Conservation (phyloP, 805 yeast species). For the Yamadazyma endophytica region DNA sequence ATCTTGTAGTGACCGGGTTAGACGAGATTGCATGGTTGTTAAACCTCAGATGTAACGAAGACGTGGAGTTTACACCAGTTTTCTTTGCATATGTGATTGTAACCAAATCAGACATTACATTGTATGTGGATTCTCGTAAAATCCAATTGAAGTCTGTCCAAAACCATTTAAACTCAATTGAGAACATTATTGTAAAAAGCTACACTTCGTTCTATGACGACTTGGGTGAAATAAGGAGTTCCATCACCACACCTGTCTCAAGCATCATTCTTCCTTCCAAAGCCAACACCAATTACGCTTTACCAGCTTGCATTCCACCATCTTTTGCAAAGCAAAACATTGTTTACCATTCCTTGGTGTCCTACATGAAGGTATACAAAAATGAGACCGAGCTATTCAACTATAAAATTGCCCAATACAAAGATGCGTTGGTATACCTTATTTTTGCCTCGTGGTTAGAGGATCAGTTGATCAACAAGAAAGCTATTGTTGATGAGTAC, state of each 20-base stretch:
- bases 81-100: constrained; percentile 64
- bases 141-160: constrained; percentile 27
- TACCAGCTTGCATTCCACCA: constrained; percentile 24
- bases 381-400: constrained; percentile 69
- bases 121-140: constrained; percentile 53
- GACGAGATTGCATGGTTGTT: constrained; percentile 90
- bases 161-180: constrained; percentile 22
- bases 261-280: constrained; percentile 30
- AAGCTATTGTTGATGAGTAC: constrained; percentile 51
- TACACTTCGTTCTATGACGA: constrained; percentile 61
- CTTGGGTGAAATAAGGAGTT: constrained; percentile 27
- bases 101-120: constrained; percentile 28
- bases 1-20: constrained; percentile 51
- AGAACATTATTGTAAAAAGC: constrained; percentile 36
- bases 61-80: constrained; percentile 82
- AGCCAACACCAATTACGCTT: constrained; percentile 26
- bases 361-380: constrained; percentile 68
- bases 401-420: constrained; percentile 69
- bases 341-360: constrained; percentile 25
- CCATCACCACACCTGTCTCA: constrained; percentile 12
- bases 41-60: constrained; percentile 62
- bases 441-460: constrained; percentile 84
- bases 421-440: constrained; percentile 76
- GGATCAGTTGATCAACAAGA: constrained; percentile 40
- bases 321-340: constrained; percentile 22